Percentiles rank a stretch among this genome's conserved stretches.
phyloP scores from a whole-genome alignment of 208 protist genomes.

The Trypanosoma brucei region DNA sequence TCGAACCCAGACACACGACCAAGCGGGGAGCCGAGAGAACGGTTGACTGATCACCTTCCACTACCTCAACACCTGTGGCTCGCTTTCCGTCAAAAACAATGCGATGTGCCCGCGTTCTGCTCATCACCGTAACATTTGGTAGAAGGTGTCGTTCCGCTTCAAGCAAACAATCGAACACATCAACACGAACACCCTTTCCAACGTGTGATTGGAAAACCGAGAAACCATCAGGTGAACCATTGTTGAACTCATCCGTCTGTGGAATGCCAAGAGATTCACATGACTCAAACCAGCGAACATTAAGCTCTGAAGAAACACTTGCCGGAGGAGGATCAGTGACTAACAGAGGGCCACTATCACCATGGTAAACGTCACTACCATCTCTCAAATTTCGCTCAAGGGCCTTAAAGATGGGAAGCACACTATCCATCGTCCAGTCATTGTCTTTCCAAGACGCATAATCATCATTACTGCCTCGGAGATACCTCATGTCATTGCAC shows the following conservation, averaged over 20 bases:
- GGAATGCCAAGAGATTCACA: slow-evolving; percentile 66
- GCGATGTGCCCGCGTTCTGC: slow-evolving; percentile 25
- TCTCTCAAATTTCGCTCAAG: slow-evolving; percentile 45
- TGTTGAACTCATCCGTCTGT: slow-evolving; percentile 46
- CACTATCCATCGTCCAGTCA: slow-evolving; percentile 45
- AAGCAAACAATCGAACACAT: slow-evolving; percentile 50
- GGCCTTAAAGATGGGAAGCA: slow-evolving; percentile 43
- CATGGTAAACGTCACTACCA: slow-evolving; percentile 25
- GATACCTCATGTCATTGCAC: slow-evolving; percentile 63
- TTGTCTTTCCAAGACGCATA: slow-evolving; percentile 37
- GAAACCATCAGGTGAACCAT: slow-evolving; percentile 49
- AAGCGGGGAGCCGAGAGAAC: slow-evolving; percentile 22
- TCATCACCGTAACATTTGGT: slow-evolving; percentile 35
- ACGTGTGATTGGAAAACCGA: slow-evolving; percentile 51
- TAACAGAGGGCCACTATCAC: slow-evolving; percentile 33
- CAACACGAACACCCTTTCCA: slow-evolving; percentile 33
- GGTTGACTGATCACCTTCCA: not conserved
- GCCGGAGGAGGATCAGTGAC: slow-evolving; percentile 41
- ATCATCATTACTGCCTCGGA: slow-evolving; percentile 32
- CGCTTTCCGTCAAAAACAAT: slow-evolving; percentile 25
- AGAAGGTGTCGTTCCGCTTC: slow-evolving; percentile 19
- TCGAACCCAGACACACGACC: slow-evolving; percentile 42
- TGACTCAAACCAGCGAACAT: slow-evolving; percentile 79
- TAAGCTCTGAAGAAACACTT: slow-evolving; percentile 58
- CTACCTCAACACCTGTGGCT: slow-evolving; percentile 26